Conservation (phyloP, 1,284 basidiomycete genomes). For the Thecaphora frezii region DNA sequence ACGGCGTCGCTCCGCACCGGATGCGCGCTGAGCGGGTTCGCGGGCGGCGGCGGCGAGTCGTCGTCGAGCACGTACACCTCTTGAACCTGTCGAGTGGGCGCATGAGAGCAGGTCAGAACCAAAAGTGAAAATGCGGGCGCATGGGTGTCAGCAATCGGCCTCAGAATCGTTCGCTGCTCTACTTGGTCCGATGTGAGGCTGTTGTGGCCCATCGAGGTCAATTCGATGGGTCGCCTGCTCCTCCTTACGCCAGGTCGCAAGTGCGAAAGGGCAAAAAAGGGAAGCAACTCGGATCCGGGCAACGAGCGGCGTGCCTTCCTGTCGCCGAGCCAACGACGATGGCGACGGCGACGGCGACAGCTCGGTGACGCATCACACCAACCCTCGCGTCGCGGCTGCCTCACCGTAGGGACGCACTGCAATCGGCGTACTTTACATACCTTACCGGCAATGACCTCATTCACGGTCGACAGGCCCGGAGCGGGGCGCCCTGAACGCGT, state of each 20-base stretch:
- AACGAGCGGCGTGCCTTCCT: too few relatives aligned
- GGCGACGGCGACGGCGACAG: too few relatives aligned
- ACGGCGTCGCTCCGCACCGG: slow-evolving; percentile 25
- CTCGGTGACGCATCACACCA: too few relatives aligned
- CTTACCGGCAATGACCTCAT: slow-evolving; percentile 47
- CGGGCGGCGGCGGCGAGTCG: slow-evolving; percentile 33
- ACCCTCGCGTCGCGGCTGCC: background rate
- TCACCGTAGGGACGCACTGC: background rate
- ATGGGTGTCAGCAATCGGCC: background rate
- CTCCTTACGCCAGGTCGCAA: too few relatives aligned
- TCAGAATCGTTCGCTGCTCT: too few relatives aligned
- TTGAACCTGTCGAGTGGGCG: slow-evolving; percentile 35
- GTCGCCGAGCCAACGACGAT: too few relatives aligned
- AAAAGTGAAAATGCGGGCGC: background rate
- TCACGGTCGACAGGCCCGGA: slow-evolving; percentile 29
- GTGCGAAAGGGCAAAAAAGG: too few relatives aligned
- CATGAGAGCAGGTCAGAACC: background rate
- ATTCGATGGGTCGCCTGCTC: too few relatives aligned
- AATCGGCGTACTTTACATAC: slow-evolving; percentile 4
- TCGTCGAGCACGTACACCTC: slow-evolving; percentile 47
- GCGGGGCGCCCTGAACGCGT: slow-evolving; percentile 3
- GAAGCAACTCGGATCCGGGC: too few relatives aligned
- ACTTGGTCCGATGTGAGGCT: too few relatives aligned
- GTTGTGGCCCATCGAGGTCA: too few relatives aligned
- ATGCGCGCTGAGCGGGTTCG: slow-evolving; percentile 36